These are phyloP conservation scores for Elaeis oleifera DNA, from an alignment of 202 grass and related monocot genomes.

Conservation along the genomic window DNA sequence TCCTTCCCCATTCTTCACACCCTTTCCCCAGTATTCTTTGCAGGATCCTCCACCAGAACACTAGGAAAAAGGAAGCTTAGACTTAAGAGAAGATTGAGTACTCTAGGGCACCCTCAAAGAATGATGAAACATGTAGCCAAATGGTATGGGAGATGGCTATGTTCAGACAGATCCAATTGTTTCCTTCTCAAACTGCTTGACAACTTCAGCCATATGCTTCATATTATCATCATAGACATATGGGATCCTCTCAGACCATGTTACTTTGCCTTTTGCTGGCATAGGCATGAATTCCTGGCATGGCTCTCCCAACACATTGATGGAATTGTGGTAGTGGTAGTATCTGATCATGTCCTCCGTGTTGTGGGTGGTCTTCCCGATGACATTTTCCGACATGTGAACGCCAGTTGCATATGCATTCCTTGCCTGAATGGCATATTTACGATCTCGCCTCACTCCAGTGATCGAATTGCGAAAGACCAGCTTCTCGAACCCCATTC, in stretches of 20 bases:
- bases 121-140: too few species aligned
- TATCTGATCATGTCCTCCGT: constrained; percentile 76
- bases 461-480: constrained; percentile 84
- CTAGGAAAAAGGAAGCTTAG: too few species aligned
- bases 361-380: constrained; percentile 94
- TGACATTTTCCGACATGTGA: constrained; percentile 84
- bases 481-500: constrained; percentile 90
- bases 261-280: constrained; percentile 41
- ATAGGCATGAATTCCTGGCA: constrained; percentile 55
- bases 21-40: too few species aligned
- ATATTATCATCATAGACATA: constrained; percentile 71
- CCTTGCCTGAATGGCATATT: constrained; percentile 82
- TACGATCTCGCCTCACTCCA: constrained; percentile 64
- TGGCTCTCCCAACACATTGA: constrained; percentile 64
- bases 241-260: constrained; percentile 76
- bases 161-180: constrained; percentile 27
- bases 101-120: too few species aligned
- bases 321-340: constrained; percentile 96
- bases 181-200: constrained; percentile 60
- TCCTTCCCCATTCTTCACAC: too few species aligned
- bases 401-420: constrained; percentile 85
- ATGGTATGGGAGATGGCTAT: too few species aligned
- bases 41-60: too few species aligned
- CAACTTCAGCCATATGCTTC: constrained; percentile 34
- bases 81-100: too few species aligned